phyloP scores from a whole-genome alignment of 768 basidiomycete species.

The Lactarius psammicola region DNA sequence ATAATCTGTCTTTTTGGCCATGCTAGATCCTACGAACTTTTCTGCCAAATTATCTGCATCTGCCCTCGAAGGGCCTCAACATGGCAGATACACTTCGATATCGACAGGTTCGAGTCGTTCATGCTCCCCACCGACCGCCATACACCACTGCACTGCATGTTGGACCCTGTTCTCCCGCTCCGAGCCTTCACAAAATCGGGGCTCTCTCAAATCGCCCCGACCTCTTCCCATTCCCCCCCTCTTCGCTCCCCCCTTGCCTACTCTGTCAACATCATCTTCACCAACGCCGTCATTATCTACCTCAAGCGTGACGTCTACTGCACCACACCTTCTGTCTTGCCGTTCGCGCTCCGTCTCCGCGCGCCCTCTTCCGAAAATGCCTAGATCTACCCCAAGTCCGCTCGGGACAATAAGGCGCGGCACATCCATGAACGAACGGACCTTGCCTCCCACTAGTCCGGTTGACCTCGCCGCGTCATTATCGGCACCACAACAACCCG shows the following conservation, averaged over 20 bases:
- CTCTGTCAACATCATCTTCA: background rate
- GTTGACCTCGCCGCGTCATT: background rate
- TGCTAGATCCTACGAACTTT: background rate
- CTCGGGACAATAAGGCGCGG: background rate
- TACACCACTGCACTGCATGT: background rate
- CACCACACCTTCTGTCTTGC: background rate
- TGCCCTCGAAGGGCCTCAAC: background rate
- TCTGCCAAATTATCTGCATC: background rate
- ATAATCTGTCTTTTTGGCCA: background rate
- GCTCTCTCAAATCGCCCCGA: background rate
- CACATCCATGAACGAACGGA: background rate
- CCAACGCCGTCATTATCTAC: background rate
- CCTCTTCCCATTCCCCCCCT: constrained; percentile 17
- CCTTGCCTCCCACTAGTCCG: background rate
- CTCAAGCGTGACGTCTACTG: background rate
- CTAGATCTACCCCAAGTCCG: background rate
- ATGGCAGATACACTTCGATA: background rate
- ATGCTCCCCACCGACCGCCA: background rate
- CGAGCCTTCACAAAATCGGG: constrained; percentile 2
- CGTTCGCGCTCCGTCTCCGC: constrained; percentile 8
- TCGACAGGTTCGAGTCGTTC: background rate
- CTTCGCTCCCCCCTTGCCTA: background rate
- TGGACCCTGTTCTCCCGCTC: background rate
- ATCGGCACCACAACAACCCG: constrained; percentile 1
- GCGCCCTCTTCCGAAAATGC: constrained; percentile 23